Base-by-base conservation (phyloP, 345 rosid genomes). In the Arabidopsis suecica region DNA sequence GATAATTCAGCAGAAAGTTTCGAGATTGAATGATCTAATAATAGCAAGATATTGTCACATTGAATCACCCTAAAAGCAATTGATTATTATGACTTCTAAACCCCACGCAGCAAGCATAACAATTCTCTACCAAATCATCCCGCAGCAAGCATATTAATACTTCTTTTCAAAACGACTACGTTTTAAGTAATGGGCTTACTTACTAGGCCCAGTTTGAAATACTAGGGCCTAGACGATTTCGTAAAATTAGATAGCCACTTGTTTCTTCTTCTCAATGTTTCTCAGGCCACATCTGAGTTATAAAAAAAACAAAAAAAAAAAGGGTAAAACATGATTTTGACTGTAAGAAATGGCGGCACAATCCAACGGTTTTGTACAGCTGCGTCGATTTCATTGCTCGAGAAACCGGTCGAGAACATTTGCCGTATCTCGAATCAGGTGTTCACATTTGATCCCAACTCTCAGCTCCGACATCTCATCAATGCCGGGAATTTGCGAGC, bases 401-500 rank as follows among this genome's bases (percentile, higher is more conserved):
- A 51, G 47, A 45, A 71, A 47, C 58, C 56, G 13, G 50, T 78
- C 13, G 61, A 65, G 7, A 45, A 78, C 11, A 18, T 28, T 28
- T 3, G 47, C 69, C 68, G n/a, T 14, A 3, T 51, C 42, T 55
- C 74, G 1, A 55, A 57, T 65, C 71, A 71, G 25, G 23, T 69
- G 45, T 56, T 66, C 54, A 47, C 81, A 71, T 8, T 71, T 6
- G 86, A 86, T 76, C 13, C 82, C 40, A 88, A 89, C 40, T 76
- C 80, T 61, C 84, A 79, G 7, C 73, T 90, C 3, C 84, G 79
- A 12, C 1, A 14, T 2, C 45, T 85, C 3, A 61, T 85, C 2
- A 76, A 80, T 61, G 48, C 84, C 20, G 86, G 85, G 14, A 65
- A 72, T 36, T 44, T 90, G 22, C 56, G 23, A 4, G 73, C 61